These are phyloP conservation scores for Thermochaetoides thermophila DNA, from an alignment of 495 filamentous ascomycete species.

Conservation along the genomic window DNA sequence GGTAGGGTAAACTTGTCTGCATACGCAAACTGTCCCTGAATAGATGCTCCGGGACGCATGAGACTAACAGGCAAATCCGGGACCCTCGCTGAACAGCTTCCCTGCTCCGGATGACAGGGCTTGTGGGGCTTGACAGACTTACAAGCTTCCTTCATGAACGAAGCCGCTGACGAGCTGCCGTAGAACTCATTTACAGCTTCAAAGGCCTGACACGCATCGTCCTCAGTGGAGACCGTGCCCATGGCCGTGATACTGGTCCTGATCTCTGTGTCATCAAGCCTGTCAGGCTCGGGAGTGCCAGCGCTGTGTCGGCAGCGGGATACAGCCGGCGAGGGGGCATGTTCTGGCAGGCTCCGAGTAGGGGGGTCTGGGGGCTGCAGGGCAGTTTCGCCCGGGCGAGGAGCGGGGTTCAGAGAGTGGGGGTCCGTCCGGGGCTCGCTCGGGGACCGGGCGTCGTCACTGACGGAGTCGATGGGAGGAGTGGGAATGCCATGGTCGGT, in stretches of 20 bases:
- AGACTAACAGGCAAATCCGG: not conserved
- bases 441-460: not conserved
- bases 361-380: not conserved
- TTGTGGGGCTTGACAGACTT: conserved; percentile 12
- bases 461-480: conserved; percentile 6
- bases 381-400: too few relatives aligned
- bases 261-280: conserved; percentile 8
- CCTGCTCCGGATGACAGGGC: not conserved
- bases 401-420: not conserved
- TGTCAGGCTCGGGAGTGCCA: conserved; percentile 1
- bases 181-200: conserved; percentile 24
- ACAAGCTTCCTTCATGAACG: conserved; percentile 27
- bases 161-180: conserved; percentile 29
- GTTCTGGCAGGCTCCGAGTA: not conserved
- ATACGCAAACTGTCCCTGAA: conserved; percentile 1
- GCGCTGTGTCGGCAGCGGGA: too few relatives aligned
- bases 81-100: too few relatives aligned
- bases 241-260: conserved; percentile 24
- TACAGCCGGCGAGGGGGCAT: not conserved
- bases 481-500: conserved; percentile 17
- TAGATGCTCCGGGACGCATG: not conserved
- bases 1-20: conserved; percentile 18
- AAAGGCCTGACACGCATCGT: conserved; percentile 14
- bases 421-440: not conserved
- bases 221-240: conserved; percentile 16